phyloP scores from a whole-genome alignment of 352 stramenopile species.

The Phytophthora colocasiae region DNA sequence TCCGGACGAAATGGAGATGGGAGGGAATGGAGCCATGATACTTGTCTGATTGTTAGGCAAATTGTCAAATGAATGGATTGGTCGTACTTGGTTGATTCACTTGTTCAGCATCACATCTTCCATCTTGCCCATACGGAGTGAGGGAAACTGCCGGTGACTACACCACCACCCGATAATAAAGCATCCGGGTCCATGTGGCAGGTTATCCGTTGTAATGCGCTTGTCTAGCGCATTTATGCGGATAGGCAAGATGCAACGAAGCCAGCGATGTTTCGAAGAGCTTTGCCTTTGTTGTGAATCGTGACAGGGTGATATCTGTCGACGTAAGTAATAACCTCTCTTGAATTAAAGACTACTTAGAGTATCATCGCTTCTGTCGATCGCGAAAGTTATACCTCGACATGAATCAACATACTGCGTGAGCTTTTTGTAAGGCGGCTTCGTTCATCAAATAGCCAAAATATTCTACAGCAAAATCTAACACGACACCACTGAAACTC shows the following conservation, averaged over 20 bases:
- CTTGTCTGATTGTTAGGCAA: background rate
- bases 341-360: too few species aligned
- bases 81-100: background rate
- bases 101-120: slow-evolving; percentile 8
- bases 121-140: slow-evolving; percentile 28
- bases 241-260: slow-evolving; percentile 12
- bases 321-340: too few species aligned
- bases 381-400: background rate
- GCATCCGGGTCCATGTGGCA: background rate
- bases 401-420: too few species aligned
- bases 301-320: background rate
- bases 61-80: slow-evolving; percentile 16
- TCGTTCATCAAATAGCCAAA: too few species aligned
- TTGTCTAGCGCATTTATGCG: background rate
- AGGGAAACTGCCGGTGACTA: slow-evolving; percentile 14
- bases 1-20: slow-evolving; percentile 25
- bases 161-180: slow-evolving; percentile 11
- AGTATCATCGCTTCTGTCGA: too few species aligned
- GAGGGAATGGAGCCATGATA: slow-evolving; percentile 34
- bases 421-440: background rate
- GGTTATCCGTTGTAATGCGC: slow-evolving; percentile 13
- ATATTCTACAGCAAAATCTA: too few species aligned
- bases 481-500: too few species aligned
- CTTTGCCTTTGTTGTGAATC: background rate
- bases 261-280: slow-evolving; percentile 4